A percentile compares a stretch with the other conserved stretches of the same genome.
phyloP scores from a whole-genome alignment of 129 eudicot genomes.

The Centaurea solstitialis region DNA sequence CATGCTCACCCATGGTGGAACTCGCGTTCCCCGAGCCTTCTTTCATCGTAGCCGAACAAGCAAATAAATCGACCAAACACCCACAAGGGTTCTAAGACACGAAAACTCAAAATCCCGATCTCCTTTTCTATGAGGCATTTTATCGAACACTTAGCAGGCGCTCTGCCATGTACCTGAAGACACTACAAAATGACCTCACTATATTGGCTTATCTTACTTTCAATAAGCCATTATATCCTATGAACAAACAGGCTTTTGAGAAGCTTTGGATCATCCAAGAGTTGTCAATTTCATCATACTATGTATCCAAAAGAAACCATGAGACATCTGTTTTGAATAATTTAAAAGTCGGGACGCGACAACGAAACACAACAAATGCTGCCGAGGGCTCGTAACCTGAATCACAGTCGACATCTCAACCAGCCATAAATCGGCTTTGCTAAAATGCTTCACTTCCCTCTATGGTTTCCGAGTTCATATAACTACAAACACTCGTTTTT shows the following conservation, averaged over 20 bases:
- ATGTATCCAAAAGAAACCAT: slow-evolving; percentile 46
- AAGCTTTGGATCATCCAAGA: slow-evolving; percentile 8
- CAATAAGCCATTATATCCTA: not conserved
- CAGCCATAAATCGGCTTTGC: not conserved
- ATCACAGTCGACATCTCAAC: not conserved
- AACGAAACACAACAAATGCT: not conserved
- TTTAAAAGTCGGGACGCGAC: slow-evolving; percentile 14
- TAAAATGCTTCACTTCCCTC: slow-evolving; percentile 28
- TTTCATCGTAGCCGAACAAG: slow-evolving; percentile 51
- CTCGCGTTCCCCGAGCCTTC: slow-evolving; percentile 51
- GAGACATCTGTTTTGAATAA: slow-evolving; percentile 40
- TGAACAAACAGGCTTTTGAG: not conserved
- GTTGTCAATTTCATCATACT: slow-evolving; percentile 28
- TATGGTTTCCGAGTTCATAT: slow-evolving; percentile 31
- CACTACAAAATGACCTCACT: slow-evolving; percentile 45
- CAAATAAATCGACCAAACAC: slow-evolving; percentile 52
- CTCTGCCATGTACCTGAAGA: slow-evolving; percentile 22
- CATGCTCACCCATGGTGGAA: slow-evolving; percentile 57
- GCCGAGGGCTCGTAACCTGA: not conserved
- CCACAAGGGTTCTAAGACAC: slow-evolving; percentile 47
- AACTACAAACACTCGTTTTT: not conserved
- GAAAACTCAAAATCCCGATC: slow-evolving; percentile 30
- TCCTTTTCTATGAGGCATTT: slow-evolving; percentile 26
- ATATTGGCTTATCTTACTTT: slow-evolving; percentile 30
- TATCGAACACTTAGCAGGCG: slow-evolving; percentile 58